Evolutionary conservation across 768 basidiomycete species (phyloP).

Genomic region (Tricholoma hemisulphureum): DNA sequence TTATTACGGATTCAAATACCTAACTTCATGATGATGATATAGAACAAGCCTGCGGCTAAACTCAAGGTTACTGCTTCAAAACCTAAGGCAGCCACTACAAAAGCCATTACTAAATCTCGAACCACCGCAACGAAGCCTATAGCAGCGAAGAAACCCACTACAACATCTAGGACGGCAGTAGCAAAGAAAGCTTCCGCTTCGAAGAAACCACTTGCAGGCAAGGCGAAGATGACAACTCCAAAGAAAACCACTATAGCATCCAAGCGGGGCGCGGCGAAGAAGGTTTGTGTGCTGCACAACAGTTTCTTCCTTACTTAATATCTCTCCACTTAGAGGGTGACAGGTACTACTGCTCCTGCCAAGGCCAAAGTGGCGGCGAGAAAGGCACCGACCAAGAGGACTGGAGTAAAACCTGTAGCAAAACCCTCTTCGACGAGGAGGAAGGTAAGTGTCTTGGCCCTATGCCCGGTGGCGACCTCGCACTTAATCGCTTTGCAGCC

Average conservation of each 20-base stretch:
- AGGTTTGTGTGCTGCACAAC: constrained; percentile 17
- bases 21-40: constrained; percentile 6
- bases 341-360: constrained; percentile 39
- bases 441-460: constrained; percentile 24
- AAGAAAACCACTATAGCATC: constrained; percentile 43
- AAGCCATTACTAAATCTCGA: constrained; percentile 29
- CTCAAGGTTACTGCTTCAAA: constrained; percentile 30
- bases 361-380: constrained; percentile 45
- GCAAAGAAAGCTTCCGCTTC: constrained; percentile 12
- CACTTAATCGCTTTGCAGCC: constrained; percentile 18
- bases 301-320: neutral
- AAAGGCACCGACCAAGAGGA: constrained; percentile 36
- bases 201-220: constrained; percentile 23
- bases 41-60: constrained; percentile 42
- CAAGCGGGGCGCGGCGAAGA: constrained; percentile 45
- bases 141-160: constrained; percentile 30
- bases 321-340: constrained; percentile 32
- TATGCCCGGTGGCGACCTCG: neutral
- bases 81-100: constrained; percentile 20
- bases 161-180: constrained; percentile 20
- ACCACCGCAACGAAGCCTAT: constrained; percentile 32
- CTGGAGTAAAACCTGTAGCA: constrained; percentile 31
- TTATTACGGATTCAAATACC: constrained; percentile 13
- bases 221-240: constrained; percentile 23
- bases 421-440: constrained; percentile 35